Evolutionary conservation across 371 early-diverging fungal genomes (phyloP).

Genomic region (Mucor lusitanicus): DNA sequence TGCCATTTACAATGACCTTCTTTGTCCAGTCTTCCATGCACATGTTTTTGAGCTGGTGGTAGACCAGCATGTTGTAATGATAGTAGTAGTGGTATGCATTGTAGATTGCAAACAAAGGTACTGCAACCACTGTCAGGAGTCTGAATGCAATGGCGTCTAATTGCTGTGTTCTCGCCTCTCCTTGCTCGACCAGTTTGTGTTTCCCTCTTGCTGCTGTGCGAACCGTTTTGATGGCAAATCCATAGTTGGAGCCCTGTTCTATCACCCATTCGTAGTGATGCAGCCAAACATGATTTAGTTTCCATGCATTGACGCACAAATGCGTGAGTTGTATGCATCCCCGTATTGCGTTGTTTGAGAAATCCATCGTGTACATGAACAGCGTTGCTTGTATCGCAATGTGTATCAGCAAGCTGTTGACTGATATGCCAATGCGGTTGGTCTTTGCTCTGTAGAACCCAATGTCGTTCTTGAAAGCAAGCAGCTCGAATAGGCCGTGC

Average conservation of each 20-base stretch:
- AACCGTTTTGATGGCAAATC: neutral
- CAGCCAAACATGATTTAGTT: slow-evolving; percentile 39
- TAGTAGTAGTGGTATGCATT: slow-evolving; percentile 83
- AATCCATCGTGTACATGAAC: slow-evolving; percentile 88
- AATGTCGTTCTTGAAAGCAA: slow-evolving; percentile 96
- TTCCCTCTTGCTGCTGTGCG: slow-evolving; percentile 16
- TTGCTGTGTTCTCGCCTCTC: slow-evolving; percentile 74
- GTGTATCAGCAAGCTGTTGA: slow-evolving; percentile 82
- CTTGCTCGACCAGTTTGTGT: slow-evolving; percentile 51
- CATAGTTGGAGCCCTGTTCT: neutral
- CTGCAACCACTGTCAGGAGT: slow-evolving; percentile 76
- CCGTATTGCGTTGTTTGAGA: slow-evolving; percentile 83
- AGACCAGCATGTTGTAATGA: slow-evolving; percentile 90
- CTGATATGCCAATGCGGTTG: slow-evolving; percentile 82
- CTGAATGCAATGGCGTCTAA: slow-evolving; percentile 90
- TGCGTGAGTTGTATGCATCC: slow-evolving; percentile 87
- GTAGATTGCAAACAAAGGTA: slow-evolving; percentile 82
- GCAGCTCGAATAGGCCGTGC: slow-evolving; percentile 89
- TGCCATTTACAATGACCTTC: slow-evolving; percentile 63
- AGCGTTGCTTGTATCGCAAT: slow-evolving; percentile 84
- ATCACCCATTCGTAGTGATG: neutral
- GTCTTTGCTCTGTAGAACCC: slow-evolving; percentile 88
- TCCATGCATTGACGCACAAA: slow-evolving; percentile 52
- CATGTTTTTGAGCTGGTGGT: slow-evolving; percentile 57
- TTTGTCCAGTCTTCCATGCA: neutral